phyloP scores from a whole-genome alignment of 495 filamentous ascomycete species.

The Neurospora sp. region DNA sequence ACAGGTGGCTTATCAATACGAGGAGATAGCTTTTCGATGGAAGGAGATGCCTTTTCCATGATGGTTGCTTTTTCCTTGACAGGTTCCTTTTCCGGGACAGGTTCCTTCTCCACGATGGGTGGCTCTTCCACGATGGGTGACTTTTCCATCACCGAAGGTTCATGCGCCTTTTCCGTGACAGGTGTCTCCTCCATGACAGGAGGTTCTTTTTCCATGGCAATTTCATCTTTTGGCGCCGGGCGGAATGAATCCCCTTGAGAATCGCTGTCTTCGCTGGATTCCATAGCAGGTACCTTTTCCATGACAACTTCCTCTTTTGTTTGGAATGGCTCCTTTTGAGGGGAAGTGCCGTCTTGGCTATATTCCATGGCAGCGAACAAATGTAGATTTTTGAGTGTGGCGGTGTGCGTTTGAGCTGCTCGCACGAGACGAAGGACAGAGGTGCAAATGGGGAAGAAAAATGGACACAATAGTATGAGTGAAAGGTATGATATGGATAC shows the following conservation, averaged over 20 bases:
- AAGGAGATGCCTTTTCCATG: too few species aligned
- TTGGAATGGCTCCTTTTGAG: background rate
- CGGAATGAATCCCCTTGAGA: background rate
- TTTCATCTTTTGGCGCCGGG: background rate
- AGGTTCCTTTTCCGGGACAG: background rate
- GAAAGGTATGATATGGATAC: background rate
- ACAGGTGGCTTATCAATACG: too few species aligned
- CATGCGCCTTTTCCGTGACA: too few species aligned
- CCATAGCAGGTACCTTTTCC: accelerated
- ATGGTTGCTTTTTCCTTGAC: background rate
- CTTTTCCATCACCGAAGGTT: too few species aligned
- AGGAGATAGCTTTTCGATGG: too few species aligned
- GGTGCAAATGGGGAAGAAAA: background rate
- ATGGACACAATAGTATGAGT: background rate
- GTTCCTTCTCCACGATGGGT: background rate
- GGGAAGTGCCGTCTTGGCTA: background rate
- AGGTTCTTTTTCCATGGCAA: background rate
- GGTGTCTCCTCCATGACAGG: too few species aligned
- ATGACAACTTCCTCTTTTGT: background rate
- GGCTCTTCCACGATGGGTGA: background rate
- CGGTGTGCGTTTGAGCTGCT: background rate
- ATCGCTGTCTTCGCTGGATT: background rate
- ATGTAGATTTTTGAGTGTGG: background rate
- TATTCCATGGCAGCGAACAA: background rate
- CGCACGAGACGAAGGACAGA: background rate